Evolutionary conservation across 257 asterid genomes (phyloP), one percentile per base, ranked within the genome.

Genomic region (Apocynum venetum): DNA sequence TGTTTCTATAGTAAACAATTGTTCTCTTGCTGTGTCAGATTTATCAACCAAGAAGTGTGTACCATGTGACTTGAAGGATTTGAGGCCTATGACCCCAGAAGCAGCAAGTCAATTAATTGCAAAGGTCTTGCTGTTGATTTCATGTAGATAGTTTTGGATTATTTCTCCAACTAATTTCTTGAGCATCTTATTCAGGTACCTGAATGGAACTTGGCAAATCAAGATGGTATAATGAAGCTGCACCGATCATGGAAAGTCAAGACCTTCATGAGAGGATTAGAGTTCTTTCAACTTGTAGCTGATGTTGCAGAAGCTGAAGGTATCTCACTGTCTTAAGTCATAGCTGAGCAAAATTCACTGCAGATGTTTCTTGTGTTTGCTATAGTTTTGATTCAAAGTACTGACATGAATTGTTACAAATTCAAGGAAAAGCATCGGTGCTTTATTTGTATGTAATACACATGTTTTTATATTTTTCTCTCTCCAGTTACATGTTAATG

Each of bases 261-360:
- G 88, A 90, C 93, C 63, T 95, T 95, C 73, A 84, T 84, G 78
- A 93, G 83, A 86, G 99, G 99, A 78, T 80, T 95, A 88, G 94
- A 93, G 79, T 93, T 95, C 83, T 90, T 95, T 75, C 87, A 89
- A 51, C 88, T 83, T 56, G 91, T 95, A n/a, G 98, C 96, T 79
- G 85, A 86, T 53, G 87, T 91, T 80, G 99, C 99, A 8, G 99
- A 95, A 88, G 84, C 87, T 51, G 98, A 93, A 91, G 99, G 99
- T 95, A 81, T 48, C 59, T 70, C 71, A 20, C 67, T 77, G 11
- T 72, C 71, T 20, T 20, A 15, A 60, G 25, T 66, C 65, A 72
- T 38, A 36, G 4, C 15, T 44, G 36, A 44, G 36, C 7, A 61
- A 25, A 15, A n/a, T 11, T 73, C n/a, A 51, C 51, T 12, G 20